phyloP scores from a whole-genome alignment of 352 stramenopile genomes.

The Phytophthora pseudosyringae region DNA sequence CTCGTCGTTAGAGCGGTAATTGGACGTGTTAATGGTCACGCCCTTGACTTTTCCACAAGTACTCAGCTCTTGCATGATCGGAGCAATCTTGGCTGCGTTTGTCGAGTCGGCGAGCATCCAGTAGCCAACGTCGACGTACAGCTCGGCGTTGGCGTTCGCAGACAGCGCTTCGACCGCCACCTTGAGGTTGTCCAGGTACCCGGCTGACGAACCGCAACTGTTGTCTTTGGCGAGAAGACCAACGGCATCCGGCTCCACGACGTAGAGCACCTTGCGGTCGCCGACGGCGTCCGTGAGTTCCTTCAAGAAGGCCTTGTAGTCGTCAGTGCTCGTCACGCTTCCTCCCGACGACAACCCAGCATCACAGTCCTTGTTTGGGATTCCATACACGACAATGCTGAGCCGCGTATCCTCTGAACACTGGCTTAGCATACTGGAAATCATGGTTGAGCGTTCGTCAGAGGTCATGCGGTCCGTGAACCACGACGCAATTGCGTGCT shows the following conservation, averaged over 20 bases:
- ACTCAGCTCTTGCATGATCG: slow-evolving; percentile 53
- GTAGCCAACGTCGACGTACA: slow-evolving; percentile 70
- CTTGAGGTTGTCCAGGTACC: slow-evolving; percentile 61
- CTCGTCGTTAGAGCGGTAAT: slow-evolving; percentile 66
- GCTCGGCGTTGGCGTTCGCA: slow-evolving; percentile 56
- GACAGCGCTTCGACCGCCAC: slow-evolving; percentile 49
- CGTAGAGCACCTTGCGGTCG: slow-evolving; percentile 67
- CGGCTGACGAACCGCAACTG: slow-evolving; percentile 43
- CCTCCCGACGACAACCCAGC: slow-evolving; percentile 49
- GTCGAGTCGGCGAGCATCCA: slow-evolving; percentile 53
- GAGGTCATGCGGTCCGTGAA: slow-evolving; percentile 50
- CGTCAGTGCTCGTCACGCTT: slow-evolving; percentile 41
- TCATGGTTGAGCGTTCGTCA: slow-evolving; percentile 27
- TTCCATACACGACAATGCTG: slow-evolving; percentile 76
- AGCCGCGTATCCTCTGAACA: too few relatives aligned
- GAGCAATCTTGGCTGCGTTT: slow-evolving; percentile 36
- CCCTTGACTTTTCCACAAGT: slow-evolving; percentile 52
- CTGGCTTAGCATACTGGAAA: slow-evolving; percentile 42
- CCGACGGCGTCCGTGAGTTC: slow-evolving; percentile 47
- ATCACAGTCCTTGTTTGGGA: slow-evolving; percentile 81
- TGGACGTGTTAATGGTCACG: slow-evolving; percentile 71
- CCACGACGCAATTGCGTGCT: slow-evolving; percentile 56
- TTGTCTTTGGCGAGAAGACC: slow-evolving; percentile 52
- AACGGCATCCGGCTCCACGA: slow-evolving; percentile 70
- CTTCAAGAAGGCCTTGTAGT: slow-evolving; percentile 59